Conservation (phyloP, 1,284 basidiomycete genomes). For the Austroboletus niveus region DNA sequence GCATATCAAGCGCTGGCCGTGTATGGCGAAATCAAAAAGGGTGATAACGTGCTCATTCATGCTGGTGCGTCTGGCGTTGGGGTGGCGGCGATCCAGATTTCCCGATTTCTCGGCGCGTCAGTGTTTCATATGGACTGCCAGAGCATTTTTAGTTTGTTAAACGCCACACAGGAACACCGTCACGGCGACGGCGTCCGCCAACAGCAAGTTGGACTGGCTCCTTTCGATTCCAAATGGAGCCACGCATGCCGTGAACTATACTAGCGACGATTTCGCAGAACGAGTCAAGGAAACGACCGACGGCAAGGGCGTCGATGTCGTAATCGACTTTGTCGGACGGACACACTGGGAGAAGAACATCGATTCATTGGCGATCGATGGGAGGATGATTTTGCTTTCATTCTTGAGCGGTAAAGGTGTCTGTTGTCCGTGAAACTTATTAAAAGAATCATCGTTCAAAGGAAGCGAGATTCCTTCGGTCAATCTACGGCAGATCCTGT, state of each 20-base stretch:
- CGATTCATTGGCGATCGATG: constrained; percentile 72
- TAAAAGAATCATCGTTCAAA: constrained; percentile 32
- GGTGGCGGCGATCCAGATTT: constrained; percentile 87
- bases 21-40: constrained; percentile 66
- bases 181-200: constrained; percentile 82
- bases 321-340: constrained; percentile 88
- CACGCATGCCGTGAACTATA: constrained; percentile 84
- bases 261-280: constrained; percentile 74
- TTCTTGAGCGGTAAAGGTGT: constrained; percentile 61
- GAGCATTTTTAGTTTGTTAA: constrained; percentile 8
- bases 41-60: constrained; percentile 83
- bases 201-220: constrained; percentile 83
- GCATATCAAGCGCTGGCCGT: constrained; percentile 83
- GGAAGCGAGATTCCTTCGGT: constrained; percentile 66
- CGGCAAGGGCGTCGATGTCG: constrained; percentile 72
- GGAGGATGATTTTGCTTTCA: constrained; percentile 73
- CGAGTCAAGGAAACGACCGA: constrained; percentile 64
- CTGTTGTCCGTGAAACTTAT: constrained; percentile 21
- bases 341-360: constrained; percentile 87
- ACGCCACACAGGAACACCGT: constrained; percentile 55
- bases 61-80: constrained; percentile 92
- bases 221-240: constrained; percentile 61
- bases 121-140: constrained; percentile 29
- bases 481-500: constrained; percentile 69
- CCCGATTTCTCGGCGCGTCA: constrained; percentile 72